Conservation (phyloP, 192 early-diverging fungal species). For the Coemansia sp. region DNA sequence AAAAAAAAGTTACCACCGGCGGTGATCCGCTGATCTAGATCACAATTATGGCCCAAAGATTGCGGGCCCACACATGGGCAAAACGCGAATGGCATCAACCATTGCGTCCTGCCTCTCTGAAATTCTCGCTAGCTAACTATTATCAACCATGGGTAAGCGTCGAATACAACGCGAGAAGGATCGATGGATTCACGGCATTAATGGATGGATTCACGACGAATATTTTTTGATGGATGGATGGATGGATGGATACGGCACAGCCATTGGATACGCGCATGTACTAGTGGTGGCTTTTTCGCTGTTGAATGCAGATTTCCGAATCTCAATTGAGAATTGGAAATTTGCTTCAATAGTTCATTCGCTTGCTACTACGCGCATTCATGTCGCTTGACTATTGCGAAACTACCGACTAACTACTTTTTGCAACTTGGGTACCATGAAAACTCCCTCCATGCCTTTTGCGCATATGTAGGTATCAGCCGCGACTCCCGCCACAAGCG, state of each 20-base stretch:
- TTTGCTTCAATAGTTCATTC: neutral
- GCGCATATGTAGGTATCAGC: slow-evolving; percentile 83
- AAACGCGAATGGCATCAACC: neutral
- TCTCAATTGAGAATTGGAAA: neutral
- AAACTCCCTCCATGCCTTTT: neutral
- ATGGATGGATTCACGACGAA: slow-evolving; percentile 4
- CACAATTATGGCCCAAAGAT: neutral
- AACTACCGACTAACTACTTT: neutral
- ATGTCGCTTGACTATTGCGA: neutral
- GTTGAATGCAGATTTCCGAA: neutral
- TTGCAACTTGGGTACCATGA: no score
- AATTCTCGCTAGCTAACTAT: slow-evolving; percentile 30
- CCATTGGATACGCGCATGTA: slow-evolving; percentile 15
- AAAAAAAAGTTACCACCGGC: neutral
- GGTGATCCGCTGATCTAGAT: neutral
- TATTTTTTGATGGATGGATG: neutral
- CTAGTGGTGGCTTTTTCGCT: neutral
- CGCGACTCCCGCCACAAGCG: slow-evolving; percentile 99
- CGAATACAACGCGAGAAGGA: slow-evolving; percentile 15
- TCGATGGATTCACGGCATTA: neutral
- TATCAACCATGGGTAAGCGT: slow-evolving; percentile 41
- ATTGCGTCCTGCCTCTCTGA: neutral
- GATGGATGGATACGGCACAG: slow-evolving; percentile 19
- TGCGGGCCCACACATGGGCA: neutral
- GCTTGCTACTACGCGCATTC: neutral